Conservation (phyloP, 768 basidiomycete genomes). For the Lepiota brunneoincarnata region DNA sequence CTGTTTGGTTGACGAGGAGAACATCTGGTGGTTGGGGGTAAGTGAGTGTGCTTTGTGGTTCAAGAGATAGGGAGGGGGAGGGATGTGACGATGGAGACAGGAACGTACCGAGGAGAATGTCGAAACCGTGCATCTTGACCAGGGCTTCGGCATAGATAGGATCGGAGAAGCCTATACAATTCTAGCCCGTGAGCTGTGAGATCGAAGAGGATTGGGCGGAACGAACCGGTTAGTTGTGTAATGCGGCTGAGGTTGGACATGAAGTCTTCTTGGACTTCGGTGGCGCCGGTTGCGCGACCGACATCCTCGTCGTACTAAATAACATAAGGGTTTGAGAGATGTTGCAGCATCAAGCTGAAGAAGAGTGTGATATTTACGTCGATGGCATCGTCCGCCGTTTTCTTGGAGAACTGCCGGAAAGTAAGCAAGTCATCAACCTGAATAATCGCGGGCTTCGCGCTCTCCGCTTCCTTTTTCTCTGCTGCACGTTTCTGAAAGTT, state of each 20-base stretch:
- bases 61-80: not conserved
- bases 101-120: conserved; percentile 80
- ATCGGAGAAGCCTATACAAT: conserved; percentile 82
- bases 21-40: conserved; percentile 56
- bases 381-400: conserved; percentile 74
- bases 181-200: not conserved
- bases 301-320: conserved; percentile 84
- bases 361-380: conserved; percentile 42
- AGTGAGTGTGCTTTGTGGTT: too few relatives aligned
- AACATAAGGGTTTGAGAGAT: too few relatives aligned
- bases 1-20: conserved; percentile 93
- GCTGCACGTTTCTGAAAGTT: conserved; percentile 82
- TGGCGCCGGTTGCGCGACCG: conserved; percentile 82
- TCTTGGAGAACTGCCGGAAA: conserved; percentile 96
- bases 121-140: conserved; percentile 97
- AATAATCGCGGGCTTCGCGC: conserved; percentile 58
- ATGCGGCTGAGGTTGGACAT: conserved; percentile 92
- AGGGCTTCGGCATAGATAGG: conserved; percentile 98
- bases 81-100: not conserved
- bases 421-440: conserved; percentile 92
- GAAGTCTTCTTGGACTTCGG: conserved; percentile 86
- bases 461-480: conserved; percentile 86
- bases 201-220: not conserved
- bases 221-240: conserved; percentile 84
- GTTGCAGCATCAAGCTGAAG: too few relatives aligned